A percentile compares a stretch with the other conserved stretches of the same genome.
These are phyloP conservation scores for Xanthoconium stramineum DNA, from an alignment of 768 basidiomycete genomes.

Conservation along the genomic window DNA sequence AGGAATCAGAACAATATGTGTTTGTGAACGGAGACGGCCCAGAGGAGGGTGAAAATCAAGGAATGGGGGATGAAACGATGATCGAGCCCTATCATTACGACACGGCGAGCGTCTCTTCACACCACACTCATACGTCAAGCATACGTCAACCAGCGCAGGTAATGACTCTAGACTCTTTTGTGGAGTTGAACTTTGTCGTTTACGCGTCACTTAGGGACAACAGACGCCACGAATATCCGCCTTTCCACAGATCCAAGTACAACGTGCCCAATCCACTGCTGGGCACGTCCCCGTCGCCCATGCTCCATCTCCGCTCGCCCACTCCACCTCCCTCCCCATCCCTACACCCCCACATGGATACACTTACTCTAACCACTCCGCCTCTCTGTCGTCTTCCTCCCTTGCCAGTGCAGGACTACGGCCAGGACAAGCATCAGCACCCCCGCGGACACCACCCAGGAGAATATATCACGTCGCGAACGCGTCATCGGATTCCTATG, in stretches of 20 bases:
- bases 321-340: constrained; percentile 23
- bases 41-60: constrained; percentile 2
- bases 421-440: constrained; percentile 3
- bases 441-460: constrained; percentile 36
- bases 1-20: constrained; percentile 24
- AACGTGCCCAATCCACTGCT: constrained; percentile 20
- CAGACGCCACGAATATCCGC: constrained; percentile 16
- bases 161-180: background rate
- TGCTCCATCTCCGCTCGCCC: constrained; percentile 24
- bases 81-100: constrained; percentile 25
- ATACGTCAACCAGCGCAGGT: constrained; percentile 15
- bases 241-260: constrained; percentile 26
- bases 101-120: constrained; percentile 22
- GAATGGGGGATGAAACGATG: constrained; percentile 14
- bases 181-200: background rate
- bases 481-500: constrained; percentile 26
- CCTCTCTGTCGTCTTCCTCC: constrained; percentile 11
- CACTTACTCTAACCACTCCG: constrained; percentile 5
- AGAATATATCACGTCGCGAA: constrained; percentile 44
- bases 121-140: constrained; percentile 12
- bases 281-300: constrained; percentile 1
- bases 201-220: constrained; percentile 8
- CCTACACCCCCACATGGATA: constrained; percentile 9
- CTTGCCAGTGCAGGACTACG: background rate
- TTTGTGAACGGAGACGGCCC: constrained; percentile 22